A percentile compares a stretch with the other conserved stretches of the same genome.
These are phyloP conservation scores for Tuber magnatum DNA, from an alignment of 495 filamentous ascomycete species.

Conservation along the genomic window DNA sequence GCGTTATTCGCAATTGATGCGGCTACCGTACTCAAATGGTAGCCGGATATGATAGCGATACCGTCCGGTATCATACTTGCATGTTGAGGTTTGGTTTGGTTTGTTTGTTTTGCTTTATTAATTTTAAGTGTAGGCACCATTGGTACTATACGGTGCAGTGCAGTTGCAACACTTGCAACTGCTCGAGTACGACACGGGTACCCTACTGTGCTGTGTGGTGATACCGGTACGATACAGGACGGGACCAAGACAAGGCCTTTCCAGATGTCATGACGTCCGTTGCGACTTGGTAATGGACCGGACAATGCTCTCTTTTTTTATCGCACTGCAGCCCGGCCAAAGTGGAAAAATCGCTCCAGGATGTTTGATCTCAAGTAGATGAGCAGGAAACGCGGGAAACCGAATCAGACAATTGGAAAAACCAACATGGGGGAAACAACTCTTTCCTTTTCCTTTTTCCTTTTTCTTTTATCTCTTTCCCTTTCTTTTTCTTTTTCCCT, in stretches of 20 bases:
- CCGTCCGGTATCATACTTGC: background rate
- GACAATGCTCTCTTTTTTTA: background rate
- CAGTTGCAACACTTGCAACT: too few relatives aligned
- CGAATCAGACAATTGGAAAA: conserved; percentile 18
- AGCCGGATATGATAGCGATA: too few relatives aligned
- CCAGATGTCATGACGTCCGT: background rate
- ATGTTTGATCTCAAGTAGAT: conserved; percentile 10
- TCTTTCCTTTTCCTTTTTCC: background rate
- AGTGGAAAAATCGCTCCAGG: background rate
- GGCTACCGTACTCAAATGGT: background rate
- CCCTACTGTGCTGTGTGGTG: too few relatives aligned
- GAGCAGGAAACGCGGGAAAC: conserved; percentile 18
- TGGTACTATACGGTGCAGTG: background rate
- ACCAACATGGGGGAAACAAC: conserved; percentile 12
- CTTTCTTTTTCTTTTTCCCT: background rate
- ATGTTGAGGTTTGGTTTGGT: background rate
- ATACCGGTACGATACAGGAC: background rate
- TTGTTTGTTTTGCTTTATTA: background rate
- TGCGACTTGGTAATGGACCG: background rate
- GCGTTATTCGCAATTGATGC: conserved; percentile 14
- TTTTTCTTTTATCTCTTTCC: background rate
- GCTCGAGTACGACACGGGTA: too few relatives aligned
- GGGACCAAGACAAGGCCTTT: background rate
- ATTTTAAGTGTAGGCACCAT: background rate
- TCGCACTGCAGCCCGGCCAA: conserved; percentile 4